Conservation (phyloP, 176 grass and related monocot genomes). For the Thinopyrum elongatum region DNA sequence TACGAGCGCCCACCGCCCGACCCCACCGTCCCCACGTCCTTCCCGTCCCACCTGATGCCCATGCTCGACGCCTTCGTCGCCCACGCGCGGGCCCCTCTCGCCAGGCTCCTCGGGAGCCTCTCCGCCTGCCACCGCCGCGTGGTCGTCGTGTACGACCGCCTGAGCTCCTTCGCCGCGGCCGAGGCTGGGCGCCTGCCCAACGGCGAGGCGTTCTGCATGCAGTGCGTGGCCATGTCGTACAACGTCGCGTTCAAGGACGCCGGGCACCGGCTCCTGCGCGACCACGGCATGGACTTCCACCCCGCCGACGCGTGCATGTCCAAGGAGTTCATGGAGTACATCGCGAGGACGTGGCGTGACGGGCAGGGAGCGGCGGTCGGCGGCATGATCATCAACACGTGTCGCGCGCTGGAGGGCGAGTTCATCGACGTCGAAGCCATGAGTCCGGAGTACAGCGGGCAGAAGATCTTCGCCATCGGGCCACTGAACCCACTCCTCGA, state of each 20-base stretch:
- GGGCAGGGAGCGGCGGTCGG: not conserved
- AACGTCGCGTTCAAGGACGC: not conserved
- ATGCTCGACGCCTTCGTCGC: conserved; percentile 8
- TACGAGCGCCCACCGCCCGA: conserved; percentile 41
- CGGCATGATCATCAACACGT: conserved; percentile 35
- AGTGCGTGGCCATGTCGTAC: conserved; percentile 20
- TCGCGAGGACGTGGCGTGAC: not conserved
- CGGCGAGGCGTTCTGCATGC: conserved; percentile 38
- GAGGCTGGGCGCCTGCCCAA: conserved; percentile 44
- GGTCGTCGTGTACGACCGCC: conserved; percentile 44
- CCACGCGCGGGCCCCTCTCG: not conserved
- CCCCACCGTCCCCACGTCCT: conserved; percentile 7
- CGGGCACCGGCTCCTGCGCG: not conserved
- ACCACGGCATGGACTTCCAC: conserved; percentile 19
- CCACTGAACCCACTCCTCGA: conserved; percentile 44
- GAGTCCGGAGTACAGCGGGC: conserved; percentile 9
- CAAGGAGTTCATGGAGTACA: not conserved
- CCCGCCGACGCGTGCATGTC: not conserved
- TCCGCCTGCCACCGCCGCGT: conserved; percentile 22
- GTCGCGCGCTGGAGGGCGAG: conserved; percentile 30
- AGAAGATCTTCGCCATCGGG: conserved; percentile 64
- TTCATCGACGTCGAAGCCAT: conserved; percentile 40
- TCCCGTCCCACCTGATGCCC: conserved; percentile 50
- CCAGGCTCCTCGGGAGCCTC: not conserved
- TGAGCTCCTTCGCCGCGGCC: conserved; percentile 16